Base-by-base conservation (phyloP, 2,329 filamentous ascomycete species). In the Aspergillus sp. region DNA sequence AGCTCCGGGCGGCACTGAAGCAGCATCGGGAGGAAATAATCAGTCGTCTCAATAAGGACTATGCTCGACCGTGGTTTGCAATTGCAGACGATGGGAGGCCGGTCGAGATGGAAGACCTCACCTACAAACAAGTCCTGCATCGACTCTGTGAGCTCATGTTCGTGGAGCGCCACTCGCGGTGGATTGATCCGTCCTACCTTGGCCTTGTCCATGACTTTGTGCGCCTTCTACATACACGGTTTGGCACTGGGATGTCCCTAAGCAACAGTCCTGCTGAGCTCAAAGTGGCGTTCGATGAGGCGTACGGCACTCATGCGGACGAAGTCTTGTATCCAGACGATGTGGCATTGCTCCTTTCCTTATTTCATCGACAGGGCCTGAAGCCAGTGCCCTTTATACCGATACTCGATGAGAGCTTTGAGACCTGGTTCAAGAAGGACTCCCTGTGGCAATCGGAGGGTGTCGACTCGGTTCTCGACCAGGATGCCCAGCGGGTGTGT, bases 361-460 rank as follows among this genome's bases (percentile, higher is more conserved):
- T 39, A 6, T 55, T 37, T 17, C 43, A 44, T 3, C 21, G 14
- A 12, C 21, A 12, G 4, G 55, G 55, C 3, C 55, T 40, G 14
- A 57, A 57, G 48, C 55, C 55, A 6, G 40, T 52, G 6, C 40
- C 40, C 4, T 57, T 57, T 19, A 39, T 57, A 24, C 21, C 48
- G 2, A 12, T 21, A 15, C 48, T 57, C 31, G 55, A 57, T 31
- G 47, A 44, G 33, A 23, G 14, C 6, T 57, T 57, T 23, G 55
- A 57, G 50, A 48, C 43, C 7, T 57, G 55, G 55, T 57, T 57
- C 44, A 57, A 57, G 37, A 57, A 57, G 41, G 55, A 57, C 21
- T 57, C 55, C 12, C n/a, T 57, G 8, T 57, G 55, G 55, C 55
- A 57, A 33, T 52, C 55, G 11, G 55, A 57, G 41, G 41, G 46